Base-by-base conservation (phyloP, 2,329 filamentous ascomycete genomes). In the Nakataea oryzae region DNA sequence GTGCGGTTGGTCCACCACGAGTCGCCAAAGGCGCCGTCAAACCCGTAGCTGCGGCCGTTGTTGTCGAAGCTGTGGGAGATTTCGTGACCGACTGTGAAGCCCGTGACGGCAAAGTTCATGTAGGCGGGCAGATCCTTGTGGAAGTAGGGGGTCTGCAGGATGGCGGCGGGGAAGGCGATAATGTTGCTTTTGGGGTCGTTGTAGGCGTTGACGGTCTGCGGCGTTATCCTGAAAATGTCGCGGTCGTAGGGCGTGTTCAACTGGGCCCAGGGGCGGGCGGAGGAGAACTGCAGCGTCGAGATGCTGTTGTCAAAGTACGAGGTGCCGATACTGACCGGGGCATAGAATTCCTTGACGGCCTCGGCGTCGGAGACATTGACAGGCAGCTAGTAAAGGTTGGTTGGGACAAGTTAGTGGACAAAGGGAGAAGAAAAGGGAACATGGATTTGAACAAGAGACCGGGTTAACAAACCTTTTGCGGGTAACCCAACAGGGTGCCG, bases 61-160 rank as follows among this genome's bases (percentile, higher is more conserved):
- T 81, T 85, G 68, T 87, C 85, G 68, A 88, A 88, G n/a, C 83
- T 85, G 64, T 88, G 85, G 2, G 83, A 85, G 13, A 88, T 76
- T 67, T 87, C 85, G 68, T 88, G 85, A 2, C 85, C 85, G 55
- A 82, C 83, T 12, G 87, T 81, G 0, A 82, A 79, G 7, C 83
- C 85, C 66, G 87, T 87, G 1, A 83, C 83, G 27, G 85, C 85
- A 68, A 87, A 87, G 21, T 80, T 71, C 8, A 81, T 64, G 82
- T 75, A 72, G 81, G 86, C 64, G 75, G 76, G 21, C 78, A 85
- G 55, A 74, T 74, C 62, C 76, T 69, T 77, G 62, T 84, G 79
- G 67, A 87, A 87, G 13, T 83, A 78, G 1, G 85, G 85, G 3
- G 82, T 79, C 68, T 87, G 84, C 84, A 87, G 85, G 61, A 87